Conservation (phyloP, 306 rosid genomes). For the Ammopiptanthus mongolicus region DNA sequence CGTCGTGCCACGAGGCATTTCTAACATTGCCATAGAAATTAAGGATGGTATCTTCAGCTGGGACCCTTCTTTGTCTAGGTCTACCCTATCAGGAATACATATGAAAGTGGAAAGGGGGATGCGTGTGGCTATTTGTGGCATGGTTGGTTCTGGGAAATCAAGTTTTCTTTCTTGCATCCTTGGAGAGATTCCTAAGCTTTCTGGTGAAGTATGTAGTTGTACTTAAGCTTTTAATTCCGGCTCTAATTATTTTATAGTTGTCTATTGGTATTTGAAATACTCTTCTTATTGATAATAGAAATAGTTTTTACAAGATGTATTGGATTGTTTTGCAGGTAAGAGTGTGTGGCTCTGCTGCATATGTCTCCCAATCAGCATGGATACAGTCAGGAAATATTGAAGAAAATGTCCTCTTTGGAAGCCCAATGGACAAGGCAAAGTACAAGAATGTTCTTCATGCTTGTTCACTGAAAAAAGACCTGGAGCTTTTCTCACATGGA, state of each 20-base stretch:
- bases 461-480: constrained; percentile 85
- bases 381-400: constrained; percentile 92
- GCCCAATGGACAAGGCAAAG: constrained; percentile 71
- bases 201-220: constrained; percentile 69
- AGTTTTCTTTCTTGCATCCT: constrained; percentile 83
- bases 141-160: constrained; percentile 88
- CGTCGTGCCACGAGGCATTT: constrained; percentile 50
- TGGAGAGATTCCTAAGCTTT: constrained; percentile 79
- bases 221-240: constrained; percentile 2
- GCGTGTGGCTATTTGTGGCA: constrained; percentile 85
- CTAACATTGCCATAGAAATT: constrained; percentile 63
- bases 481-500: constrained; percentile 83
- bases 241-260: constrained; percentile 6
- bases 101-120: constrained; percentile 68
- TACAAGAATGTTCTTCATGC: constrained; percentile 83
- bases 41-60: constrained; percentile 60
- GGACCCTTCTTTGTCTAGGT: constrained; percentile 59
- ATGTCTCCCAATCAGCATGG: constrained; percentile 95
- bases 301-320: constrained; percentile 10
- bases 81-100: constrained; percentile 63
- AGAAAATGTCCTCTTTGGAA: constrained; percentile 88
- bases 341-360: constrained; percentile 79
- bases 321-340: constrained; percentile 47
- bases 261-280: not conserved
- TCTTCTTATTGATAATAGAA: not conserved